phyloP scores from a whole-genome alignment of 805 yeast genomes.

The Nakazawaea sp. region DNA sequence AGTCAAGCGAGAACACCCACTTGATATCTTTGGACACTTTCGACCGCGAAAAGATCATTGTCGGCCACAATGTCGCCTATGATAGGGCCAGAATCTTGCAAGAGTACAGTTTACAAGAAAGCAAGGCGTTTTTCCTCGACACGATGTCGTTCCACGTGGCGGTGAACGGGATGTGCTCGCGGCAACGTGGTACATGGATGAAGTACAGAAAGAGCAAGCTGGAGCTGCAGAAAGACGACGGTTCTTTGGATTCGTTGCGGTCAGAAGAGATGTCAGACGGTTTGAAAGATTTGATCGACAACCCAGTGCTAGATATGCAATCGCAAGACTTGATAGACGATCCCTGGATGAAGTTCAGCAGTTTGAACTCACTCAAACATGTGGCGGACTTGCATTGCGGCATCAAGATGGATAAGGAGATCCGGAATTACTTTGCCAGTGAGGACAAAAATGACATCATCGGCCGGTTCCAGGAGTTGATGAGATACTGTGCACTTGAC shows the following conservation, averaged over 20 bases:
- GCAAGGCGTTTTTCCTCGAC: conserved; percentile 78
- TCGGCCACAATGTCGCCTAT: conserved; percentile 89
- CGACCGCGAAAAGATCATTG: conserved; percentile 45
- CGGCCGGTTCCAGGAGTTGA: conserved; percentile 51
- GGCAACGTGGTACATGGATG: conserved; percentile 77
- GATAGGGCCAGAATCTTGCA: conserved; percentile 85
- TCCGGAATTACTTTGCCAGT: conserved; percentile 58
- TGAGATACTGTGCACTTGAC: conserved; percentile 82
- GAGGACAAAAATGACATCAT: conserved; percentile 46
- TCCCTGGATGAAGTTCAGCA: conserved; percentile 80
- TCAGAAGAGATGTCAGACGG: conserved; percentile 18
- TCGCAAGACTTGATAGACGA: conserved; percentile 38
- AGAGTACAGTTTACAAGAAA: conserved; percentile 63
- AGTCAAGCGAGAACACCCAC: conserved; percentile 45
- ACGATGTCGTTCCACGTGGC: conserved; percentile 93
- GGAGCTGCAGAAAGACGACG: conserved; percentile 13
- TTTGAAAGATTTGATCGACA: conserved; percentile 19
- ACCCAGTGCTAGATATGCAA: conserved; percentile 22
- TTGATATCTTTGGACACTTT: conserved; percentile 68
- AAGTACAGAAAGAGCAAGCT: conserved; percentile 38
- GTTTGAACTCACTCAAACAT: conserved; percentile 72
- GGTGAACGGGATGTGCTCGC: conserved; percentile 84
- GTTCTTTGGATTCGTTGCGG: conserved; percentile 15
- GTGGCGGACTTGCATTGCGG: conserved; percentile 78
- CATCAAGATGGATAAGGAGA: conserved; percentile 55